Evolutionary conservation across 208 protist species (phyloP).

Genomic region (Willaertia magna): DNA sequence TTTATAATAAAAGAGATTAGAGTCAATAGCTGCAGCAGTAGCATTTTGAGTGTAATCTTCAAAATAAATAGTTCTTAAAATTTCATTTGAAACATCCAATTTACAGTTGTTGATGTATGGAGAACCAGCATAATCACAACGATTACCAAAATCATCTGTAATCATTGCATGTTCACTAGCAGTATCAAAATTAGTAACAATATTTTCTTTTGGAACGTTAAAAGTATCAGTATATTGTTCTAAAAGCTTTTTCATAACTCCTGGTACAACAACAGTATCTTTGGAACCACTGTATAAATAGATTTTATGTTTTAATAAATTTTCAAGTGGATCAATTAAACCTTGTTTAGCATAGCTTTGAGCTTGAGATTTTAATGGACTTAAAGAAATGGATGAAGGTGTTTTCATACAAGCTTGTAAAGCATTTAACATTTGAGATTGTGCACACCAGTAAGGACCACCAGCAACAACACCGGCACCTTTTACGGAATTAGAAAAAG

Average conservation of each 20-base stretch:
- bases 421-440: not conserved
- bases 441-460: not conserved
- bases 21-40: not conserved
- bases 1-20: not conserved
- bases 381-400: not conserved
- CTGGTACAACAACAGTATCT: conserved; percentile 12
- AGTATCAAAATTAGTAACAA: conserved; percentile 11
- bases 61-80: conserved; percentile 21
- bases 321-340: not conserved
- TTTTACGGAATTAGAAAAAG: not conserved
- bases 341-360: not conserved
- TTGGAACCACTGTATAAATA: conserved; percentile 7
- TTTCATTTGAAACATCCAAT: conserved; percentile 11
- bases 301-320: conserved; percentile 9
- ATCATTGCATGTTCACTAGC: conserved; percentile 18
- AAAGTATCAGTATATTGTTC: not conserved
- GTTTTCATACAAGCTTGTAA: not conserved
- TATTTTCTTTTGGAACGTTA: not conserved
- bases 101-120: conserved; percentile 37
- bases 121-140: not conserved
- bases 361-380: not conserved
- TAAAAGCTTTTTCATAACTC: not conserved
- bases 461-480: conserved; percentile 21
- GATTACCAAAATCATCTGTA: conserved; percentile 15
- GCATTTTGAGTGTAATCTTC: not conserved